A percentile compares a stretch with the other conserved stretches of the same genome.
phyloP scores from a whole-genome alignment of 2,329 filamentous ascomycete species.

The Aschersonia sp. region DNA sequence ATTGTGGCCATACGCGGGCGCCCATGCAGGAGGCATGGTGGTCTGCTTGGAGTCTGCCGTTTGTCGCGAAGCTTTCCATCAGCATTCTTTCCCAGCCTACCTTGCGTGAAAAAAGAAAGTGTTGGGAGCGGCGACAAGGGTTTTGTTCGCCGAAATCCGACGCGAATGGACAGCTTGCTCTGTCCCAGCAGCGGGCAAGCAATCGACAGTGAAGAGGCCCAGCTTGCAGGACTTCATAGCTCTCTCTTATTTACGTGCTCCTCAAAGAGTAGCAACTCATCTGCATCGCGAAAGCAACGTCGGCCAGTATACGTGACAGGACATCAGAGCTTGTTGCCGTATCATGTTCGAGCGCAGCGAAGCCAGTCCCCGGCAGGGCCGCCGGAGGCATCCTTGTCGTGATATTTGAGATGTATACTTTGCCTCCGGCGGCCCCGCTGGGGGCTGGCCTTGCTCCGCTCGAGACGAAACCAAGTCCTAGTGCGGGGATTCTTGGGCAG shows the following conservation, averaged over 20 bases:
- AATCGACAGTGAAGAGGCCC: conserved; percentile 32
- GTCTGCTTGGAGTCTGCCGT: conserved; percentile 31
- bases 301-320: no score
- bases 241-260: no score
- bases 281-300: no score
- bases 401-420: no score
- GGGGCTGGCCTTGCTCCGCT: no score
- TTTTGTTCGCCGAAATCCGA: conserved; percentile 27
- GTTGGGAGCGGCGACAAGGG: conserved; percentile 3
- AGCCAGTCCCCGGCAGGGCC: conserved; percentile 18
- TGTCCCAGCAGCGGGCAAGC: conserved; percentile 45
- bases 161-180: conserved; percentile 38
- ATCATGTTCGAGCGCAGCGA: no score
- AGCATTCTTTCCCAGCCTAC: not conserved
- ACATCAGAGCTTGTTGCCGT: no score
- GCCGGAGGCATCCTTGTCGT: conserved; percentile 9
- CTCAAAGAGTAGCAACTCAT: no score
- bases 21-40: conserved; percentile 44
- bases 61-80: not conserved
- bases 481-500: conserved; percentile 32
- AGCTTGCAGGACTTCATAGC: conserved; percentile 26
- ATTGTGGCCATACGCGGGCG: conserved; percentile 41
- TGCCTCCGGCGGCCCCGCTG: not conserved
- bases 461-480: conserved; percentile 31
- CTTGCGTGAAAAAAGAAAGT: not conserved